Base-by-base conservation (phyloP, 2,329 filamentous ascomycete genomes). In the Penicillium fuscoglaucum region DNA sequence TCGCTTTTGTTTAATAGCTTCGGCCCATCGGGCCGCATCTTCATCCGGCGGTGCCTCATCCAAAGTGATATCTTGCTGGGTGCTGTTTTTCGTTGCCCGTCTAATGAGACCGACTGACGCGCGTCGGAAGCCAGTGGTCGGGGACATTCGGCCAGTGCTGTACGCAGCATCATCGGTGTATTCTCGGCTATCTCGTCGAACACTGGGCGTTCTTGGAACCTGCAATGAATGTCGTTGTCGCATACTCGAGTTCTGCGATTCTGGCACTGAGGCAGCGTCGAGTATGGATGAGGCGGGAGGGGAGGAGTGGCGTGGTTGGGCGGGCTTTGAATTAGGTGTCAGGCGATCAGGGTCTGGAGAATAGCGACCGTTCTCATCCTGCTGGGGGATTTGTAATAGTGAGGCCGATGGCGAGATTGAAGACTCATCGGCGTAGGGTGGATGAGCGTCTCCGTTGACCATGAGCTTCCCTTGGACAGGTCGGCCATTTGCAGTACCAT, bases 21-120 rank as follows among this genome's bases (percentile, higher is more conserved):
- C 95, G 31, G 95, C 90, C 91, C 92, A 98, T 56, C 92, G 85
- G 58, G 90, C 83, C 39, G 93, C 92, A 71, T 98, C 93, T 68
- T 97, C 93, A 71, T 98, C 93, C 19, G 89, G 90, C 2, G 87
- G 82, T 21, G 93, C 80, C 67, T 97, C 93, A 66, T 98, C 93
- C 37, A 91, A 83, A 49, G 90, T 88, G 68, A 87, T 80, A 68
- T 98, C 93, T 2, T 91, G 95, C 68, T 93, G 87, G 70, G 96
- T 85, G 7, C 92, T 96, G 7, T 91, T 96, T 61, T 91, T 85
- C 26, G 93, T 97, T 60, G 88, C 87, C 61, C 91, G 85, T 70
- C 93, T 85, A 53, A 84, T 90, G 54, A 98, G 79, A 64, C 85
- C 93, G 61, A 96, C 81, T n/a, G 95, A 99, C 9, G 89, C 87